Conservation (phyloP, 148 eudicot genomes). For the Rhododendron williamsianum region DNA sequence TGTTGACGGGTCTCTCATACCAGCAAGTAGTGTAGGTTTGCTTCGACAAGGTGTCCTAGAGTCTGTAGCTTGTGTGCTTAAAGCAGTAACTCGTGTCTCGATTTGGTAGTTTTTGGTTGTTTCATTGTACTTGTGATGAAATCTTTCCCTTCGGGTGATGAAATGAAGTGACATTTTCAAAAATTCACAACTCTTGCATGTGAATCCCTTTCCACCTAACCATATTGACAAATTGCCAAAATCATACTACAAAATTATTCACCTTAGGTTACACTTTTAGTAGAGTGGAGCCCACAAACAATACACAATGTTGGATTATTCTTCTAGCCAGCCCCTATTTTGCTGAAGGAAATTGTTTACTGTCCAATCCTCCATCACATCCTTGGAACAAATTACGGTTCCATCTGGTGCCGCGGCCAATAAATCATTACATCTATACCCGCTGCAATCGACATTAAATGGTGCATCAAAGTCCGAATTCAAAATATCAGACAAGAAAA, state of each 20-base stretch:
- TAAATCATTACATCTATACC: neutral
- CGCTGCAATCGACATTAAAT: neutral
- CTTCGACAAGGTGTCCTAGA: too few species aligned
- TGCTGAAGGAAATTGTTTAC: neutral
- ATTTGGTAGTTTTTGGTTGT: too few species aligned
- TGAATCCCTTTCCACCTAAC: too few species aligned
- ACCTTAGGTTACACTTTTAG: neutral
- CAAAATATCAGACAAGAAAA: neutral
- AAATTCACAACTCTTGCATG: too few species aligned
- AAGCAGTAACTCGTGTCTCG: too few species aligned
- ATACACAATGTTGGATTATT: neutral
- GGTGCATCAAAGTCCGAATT: neutral
- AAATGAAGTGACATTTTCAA: too few species aligned
- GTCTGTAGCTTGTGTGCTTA: too few species aligned
- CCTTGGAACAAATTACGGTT: neutral
- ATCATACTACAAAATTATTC: neutral
- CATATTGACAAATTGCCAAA: neutral
- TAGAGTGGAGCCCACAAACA: neutral
- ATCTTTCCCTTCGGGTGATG: too few species aligned
- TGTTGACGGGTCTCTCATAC: too few species aligned
- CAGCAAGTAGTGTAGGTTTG: too few species aligned
- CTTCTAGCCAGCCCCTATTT: neutral
- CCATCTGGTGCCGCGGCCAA: neutral
- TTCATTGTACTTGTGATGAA: too few species aligned
- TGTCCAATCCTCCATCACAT: neutral